Percentiles rank a stretch among this genome's conserved stretches.
phyloP scores from a whole-genome alignment of 495 filamentous ascomycete species.

The Sordaria brevicollis region DNA sequence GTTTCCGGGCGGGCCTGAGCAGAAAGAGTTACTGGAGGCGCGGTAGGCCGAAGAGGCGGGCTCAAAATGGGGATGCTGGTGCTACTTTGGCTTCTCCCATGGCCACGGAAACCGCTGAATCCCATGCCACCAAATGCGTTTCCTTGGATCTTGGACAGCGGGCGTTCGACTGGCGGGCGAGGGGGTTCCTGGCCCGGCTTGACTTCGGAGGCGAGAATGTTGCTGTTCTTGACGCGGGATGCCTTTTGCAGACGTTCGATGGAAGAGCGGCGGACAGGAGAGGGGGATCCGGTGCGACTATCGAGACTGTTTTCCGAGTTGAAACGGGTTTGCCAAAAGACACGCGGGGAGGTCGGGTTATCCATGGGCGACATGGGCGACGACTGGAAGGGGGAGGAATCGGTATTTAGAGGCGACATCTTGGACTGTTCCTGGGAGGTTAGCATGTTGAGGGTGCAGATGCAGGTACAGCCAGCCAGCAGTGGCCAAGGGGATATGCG shows the following conservation, averaged over 20 bases:
- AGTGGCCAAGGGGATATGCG: not conserved
- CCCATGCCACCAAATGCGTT: conserved; percentile 46
- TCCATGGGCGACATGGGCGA: conserved; percentile 46
- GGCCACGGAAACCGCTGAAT: conserved; percentile 35
- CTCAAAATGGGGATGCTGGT: conserved; percentile 35
- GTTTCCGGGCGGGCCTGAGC: conserved; percentile 33
- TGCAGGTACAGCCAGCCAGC: not conserved
- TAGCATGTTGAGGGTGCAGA: conserved; percentile 2
- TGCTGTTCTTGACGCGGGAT: conserved; percentile 93
- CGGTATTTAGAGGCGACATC: conserved; percentile 42
- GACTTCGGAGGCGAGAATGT: conserved; percentile 81
- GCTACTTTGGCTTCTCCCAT: conserved; percentile 38
- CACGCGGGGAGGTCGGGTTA: conserved; percentile 56
- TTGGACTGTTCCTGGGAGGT: not conserved
- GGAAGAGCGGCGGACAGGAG: conserved; percentile 68
- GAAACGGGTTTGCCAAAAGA: conserved; percentile 76
- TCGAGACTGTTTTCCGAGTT: conserved; percentile 61
- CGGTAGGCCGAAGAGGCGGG: conserved; percentile 28
- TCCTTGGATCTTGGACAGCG: conserved; percentile 61
- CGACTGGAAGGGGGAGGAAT: conserved; percentile 67
- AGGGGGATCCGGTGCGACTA: conserved; percentile 47
- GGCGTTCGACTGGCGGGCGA: conserved; percentile 65
- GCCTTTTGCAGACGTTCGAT: conserved; percentile 88
- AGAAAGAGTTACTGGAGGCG: not conserved
- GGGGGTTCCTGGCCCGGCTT: conserved; percentile 84